These are phyloP conservation scores for Curvularia verruculosa DNA, from an alignment of 2,329 filamentous ascomycete species.

Conservation along the genomic window DNA sequence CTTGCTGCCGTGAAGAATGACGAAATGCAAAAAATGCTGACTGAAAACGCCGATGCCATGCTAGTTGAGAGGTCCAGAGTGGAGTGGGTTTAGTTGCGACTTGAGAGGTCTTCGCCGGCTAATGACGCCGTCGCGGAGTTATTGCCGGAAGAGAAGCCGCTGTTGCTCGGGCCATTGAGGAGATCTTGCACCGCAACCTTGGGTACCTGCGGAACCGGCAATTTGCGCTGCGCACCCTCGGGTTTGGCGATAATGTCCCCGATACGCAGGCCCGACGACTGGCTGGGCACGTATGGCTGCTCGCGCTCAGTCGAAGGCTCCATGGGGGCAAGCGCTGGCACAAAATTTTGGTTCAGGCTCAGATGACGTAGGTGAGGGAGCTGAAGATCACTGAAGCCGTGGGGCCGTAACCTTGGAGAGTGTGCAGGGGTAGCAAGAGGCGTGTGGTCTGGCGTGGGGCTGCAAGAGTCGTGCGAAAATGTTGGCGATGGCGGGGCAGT, in stretches of 20 bases:
- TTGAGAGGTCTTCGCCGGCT: conserved; percentile 61
- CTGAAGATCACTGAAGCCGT: conserved; percentile 73
- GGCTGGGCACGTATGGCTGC: conserved; percentile 63
- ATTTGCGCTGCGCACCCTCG: conserved; percentile 85
- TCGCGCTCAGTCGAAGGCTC: conserved; percentile 68
- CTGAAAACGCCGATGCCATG: conserved; percentile 41
- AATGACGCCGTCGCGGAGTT: conserved; percentile 80
- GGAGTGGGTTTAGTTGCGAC: conserved; percentile 38
- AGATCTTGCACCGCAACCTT: conserved; percentile 89
- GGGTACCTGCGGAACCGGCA: conserved; percentile 88
- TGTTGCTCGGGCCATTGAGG: conserved; percentile 62
- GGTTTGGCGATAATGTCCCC: conserved; percentile 91
- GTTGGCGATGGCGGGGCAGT: conserved; percentile 95
- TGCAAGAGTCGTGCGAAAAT: conserved; percentile 93
- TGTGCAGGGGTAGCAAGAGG: conserved; percentile 96
- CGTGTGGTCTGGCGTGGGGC: conserved; percentile 96
- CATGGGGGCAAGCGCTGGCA: conserved; percentile 72
- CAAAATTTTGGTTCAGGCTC: conserved; percentile 63
- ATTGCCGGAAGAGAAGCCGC: conserved; percentile 73
- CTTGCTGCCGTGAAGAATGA: conserved; percentile 41
- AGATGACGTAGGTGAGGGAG: conserved; percentile 83
- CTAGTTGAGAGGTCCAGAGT: conserved; percentile 26
- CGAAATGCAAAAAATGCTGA: conserved; percentile 39
- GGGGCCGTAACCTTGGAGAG: conserved; percentile 86
- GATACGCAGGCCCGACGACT: conserved; percentile 73